Percentiles rank a stretch among this genome's conserved stretches.
phyloP scores from a whole-genome alignment of 2,329 filamentous ascomycete genomes.

The Corynespora cassiicola region DNA sequence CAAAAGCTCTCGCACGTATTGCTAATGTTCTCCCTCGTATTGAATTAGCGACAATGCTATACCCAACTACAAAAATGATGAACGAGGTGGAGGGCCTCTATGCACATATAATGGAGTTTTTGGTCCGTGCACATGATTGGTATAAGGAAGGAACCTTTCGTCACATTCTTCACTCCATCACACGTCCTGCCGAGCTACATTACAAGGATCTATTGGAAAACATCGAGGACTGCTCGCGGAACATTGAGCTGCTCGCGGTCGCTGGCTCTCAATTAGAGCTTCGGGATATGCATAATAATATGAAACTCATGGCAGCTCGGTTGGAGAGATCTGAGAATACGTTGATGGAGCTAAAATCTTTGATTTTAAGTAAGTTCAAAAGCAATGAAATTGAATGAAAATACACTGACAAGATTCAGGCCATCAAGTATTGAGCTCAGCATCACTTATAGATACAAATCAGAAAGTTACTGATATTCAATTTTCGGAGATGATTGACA shows the following conservation, averaged over 20 bases:
- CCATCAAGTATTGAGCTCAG: too few relatives aligned
- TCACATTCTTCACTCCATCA: constrained; percentile 23
- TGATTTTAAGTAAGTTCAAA: too few relatives aligned
- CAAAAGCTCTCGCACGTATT: too few relatives aligned
- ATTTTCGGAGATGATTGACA: too few relatives aligned
- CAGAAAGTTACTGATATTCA: too few relatives aligned
- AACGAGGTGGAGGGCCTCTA: constrained; percentile 25
- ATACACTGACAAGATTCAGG: too few relatives aligned
- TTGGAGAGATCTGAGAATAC: too few relatives aligned
- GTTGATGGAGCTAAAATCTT: too few relatives aligned
- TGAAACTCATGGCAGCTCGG: too few relatives aligned
- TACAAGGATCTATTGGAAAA: constrained; percentile 23
- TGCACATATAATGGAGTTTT: constrained; percentile 29
- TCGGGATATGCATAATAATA: constrained; percentile 16
- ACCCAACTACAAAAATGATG: constrained; percentile 27
- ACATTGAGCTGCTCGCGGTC: constrained; percentile 5
- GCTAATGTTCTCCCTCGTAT: constrained; percentile 11
- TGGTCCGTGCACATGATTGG: constrained; percentile 29
- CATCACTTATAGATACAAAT: too few relatives aligned
- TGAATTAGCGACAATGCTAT: constrained; percentile 14
- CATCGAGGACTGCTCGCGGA: constrained; percentile 8
- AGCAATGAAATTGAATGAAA: too few relatives aligned
- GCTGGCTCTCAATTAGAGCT: constrained; percentile 14
- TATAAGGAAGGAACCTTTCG: constrained; percentile 27
- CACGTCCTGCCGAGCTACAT: constrained; percentile 19